These are phyloP conservation scores for Berberis vulgaris DNA, from an alignment of 164 flowering plant genomes.

Conservation along the genomic window DNA sequence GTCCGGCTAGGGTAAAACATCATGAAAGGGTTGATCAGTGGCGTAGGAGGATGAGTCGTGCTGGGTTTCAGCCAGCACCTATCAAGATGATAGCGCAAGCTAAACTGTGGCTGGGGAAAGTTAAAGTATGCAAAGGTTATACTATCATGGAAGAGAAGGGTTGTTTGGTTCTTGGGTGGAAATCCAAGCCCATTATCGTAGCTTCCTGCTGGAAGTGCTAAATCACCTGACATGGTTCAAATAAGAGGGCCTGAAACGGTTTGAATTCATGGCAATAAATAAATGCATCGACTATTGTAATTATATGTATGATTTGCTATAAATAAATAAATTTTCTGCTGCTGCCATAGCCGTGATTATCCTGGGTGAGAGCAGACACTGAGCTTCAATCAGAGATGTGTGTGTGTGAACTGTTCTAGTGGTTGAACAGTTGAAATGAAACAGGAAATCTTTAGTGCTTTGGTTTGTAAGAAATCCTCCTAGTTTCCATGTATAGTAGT, in stretches of 20 bases:
- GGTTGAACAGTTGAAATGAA: slow-evolving; percentile 15
- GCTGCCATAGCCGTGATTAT: background rate
- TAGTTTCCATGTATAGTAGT: background rate
- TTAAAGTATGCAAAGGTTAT: slow-evolving; percentile 36
- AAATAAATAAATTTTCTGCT: background rate
- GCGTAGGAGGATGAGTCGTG: slow-evolving; percentile 58
- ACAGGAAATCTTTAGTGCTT: background rate
- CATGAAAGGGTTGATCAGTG: slow-evolving; percentile 59
- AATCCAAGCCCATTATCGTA: slow-evolving; percentile 49
- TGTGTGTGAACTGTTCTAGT: background rate
- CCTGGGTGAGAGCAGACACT: background rate
- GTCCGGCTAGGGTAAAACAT: slow-evolving; percentile 48
- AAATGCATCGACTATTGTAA: background rate
- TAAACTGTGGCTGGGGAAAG: slow-evolving; percentile 39
- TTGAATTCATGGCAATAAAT: background rate
- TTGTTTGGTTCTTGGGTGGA: slow-evolving; percentile 60
- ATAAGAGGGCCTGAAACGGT: background rate
- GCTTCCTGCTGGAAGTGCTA: slow-evolving; percentile 64
- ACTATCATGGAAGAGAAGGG: slow-evolving; percentile 60
- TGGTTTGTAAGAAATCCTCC: background rate
- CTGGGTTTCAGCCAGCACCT: slow-evolving; percentile 55
- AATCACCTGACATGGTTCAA: background rate
- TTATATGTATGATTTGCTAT: background rate
- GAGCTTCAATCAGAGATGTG: background rate
- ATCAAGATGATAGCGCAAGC: slow-evolving; percentile 40